These are phyloP conservation scores for Corymbia citriodora DNA, from an alignment of 441 rosid genomes.

Conservation along the genomic window DNA sequence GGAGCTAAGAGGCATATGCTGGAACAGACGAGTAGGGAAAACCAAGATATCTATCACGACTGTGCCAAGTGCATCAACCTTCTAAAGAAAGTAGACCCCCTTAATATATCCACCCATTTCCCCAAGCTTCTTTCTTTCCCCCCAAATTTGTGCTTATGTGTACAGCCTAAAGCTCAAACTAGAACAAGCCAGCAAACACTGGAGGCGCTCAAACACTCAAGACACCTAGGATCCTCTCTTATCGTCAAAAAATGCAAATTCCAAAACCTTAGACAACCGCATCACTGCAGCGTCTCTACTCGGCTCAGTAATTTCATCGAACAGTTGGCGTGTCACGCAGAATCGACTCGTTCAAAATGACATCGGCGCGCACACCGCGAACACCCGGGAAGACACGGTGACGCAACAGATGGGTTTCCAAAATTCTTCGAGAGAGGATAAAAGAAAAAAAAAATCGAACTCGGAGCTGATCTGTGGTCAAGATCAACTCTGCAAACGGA, in stretches of 20 bases:
- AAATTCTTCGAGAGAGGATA: neutral
- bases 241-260: neutral
- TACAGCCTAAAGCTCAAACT: neutral
- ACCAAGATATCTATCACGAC: neutral
- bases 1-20: neutral
- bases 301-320: neutral
- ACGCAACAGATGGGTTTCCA: neutral
- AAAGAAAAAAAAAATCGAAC: neutral
- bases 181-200: neutral
- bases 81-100: neutral
- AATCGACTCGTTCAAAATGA: neutral
- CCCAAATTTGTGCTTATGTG: neutral
- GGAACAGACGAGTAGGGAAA: neutral
- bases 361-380: neutral
- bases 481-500: neutral
- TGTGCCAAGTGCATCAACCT: fast-evolving
- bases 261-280: neutral
- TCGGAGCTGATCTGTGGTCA: neutral
- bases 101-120: neutral
- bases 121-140: neutral
- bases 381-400: neutral
- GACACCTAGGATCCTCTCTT: neutral
- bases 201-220: neutral
- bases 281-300: neutral
- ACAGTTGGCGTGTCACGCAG: neutral